Conservation (phyloP, 768 basidiomycete species). For the Coprinellus aureogranulatus region DNA sequence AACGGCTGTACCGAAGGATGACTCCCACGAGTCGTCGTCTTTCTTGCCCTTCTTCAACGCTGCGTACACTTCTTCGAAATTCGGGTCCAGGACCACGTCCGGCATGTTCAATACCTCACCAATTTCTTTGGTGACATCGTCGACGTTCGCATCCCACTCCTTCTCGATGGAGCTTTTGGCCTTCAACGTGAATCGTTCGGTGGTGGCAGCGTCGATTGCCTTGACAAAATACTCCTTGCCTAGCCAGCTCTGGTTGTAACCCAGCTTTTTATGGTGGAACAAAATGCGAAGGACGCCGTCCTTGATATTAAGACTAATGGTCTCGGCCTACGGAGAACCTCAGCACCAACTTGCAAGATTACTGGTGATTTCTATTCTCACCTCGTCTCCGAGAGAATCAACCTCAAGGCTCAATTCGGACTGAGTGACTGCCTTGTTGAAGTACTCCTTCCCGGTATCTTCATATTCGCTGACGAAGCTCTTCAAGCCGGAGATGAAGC, state of each 20-base stretch:
- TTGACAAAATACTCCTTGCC: constrained; percentile 22
- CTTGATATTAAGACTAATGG: constrained; percentile 33
- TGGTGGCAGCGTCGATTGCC: constrained; percentile 32
- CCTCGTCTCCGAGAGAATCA: constrained; percentile 30
- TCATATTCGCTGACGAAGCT: constrained; percentile 29
- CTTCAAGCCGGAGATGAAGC: constrained; percentile 31
- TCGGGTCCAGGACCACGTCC: constrained; percentile 36
- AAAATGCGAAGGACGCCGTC: constrained; percentile 41
- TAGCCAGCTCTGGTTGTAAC: constrained; percentile 28
- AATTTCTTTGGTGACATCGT: constrained; percentile 27
- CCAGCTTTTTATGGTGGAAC: constrained; percentile 30
- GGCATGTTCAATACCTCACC: constrained; percentile 25
- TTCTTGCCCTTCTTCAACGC: constrained; percentile 20
- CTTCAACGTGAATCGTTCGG: constrained; percentile 24
- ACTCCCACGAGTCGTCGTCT: constrained; percentile 26
- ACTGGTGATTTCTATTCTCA: background rate
- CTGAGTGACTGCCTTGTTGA: constrained; percentile 37
- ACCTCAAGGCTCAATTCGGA: constrained; percentile 31
- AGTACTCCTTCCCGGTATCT: constrained; percentile 34
- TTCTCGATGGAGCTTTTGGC: constrained; percentile 33
- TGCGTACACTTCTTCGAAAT: constrained; percentile 35
- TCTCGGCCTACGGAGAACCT: constrained; percentile 21
- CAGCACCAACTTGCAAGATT: background rate
- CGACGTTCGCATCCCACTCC: constrained; percentile 28
- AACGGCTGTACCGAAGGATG: constrained; percentile 24